Evolutionary conservation across 2,329 filamentous ascomycete genomes (phyloP).

Genomic region (Pseudogymnoascus destructans): DNA sequence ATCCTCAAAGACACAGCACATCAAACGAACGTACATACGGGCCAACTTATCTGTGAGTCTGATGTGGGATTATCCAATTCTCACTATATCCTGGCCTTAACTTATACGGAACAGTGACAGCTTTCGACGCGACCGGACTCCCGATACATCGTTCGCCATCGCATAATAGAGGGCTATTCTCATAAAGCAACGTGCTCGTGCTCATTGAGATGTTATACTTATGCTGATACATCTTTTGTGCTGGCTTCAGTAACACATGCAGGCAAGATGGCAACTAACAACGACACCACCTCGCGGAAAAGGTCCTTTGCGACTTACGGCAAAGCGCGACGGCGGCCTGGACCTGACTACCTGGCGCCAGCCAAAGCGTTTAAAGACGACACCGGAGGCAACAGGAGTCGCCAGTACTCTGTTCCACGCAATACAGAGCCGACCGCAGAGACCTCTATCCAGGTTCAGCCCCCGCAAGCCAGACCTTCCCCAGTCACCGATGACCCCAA

Average conservation of each 20-base stretch:
- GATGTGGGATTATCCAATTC: neutral
- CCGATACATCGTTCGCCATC: neutral
- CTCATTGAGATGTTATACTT: neutral
- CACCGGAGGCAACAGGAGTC: neutral
- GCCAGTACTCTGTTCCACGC: neutral
- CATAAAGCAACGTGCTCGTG: neutral
- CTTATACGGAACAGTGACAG: neutral
- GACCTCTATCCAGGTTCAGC: neutral
- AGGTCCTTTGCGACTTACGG: constrained; percentile 26
- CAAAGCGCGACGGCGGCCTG: constrained; percentile 21
- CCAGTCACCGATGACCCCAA: neutral
- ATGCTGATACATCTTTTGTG: neutral
- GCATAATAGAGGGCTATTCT: neutral
- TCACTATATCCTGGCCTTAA: neutral
- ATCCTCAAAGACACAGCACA: neutral
- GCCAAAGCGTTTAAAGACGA: neutral
- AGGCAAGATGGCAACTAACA: constrained; percentile 21
- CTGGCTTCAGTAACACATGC: neutral
- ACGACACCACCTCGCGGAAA: constrained; percentile 17
- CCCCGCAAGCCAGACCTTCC: neutral
- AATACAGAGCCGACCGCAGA: neutral
- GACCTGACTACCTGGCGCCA: constrained; percentile 19
- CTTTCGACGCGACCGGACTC: neutral
- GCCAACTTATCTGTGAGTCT: neutral
- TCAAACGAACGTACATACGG: neutral